Base-by-base conservation (phyloP, 2,329 filamentous ascomycete genomes). In the Xylariales sp. region DNA sequence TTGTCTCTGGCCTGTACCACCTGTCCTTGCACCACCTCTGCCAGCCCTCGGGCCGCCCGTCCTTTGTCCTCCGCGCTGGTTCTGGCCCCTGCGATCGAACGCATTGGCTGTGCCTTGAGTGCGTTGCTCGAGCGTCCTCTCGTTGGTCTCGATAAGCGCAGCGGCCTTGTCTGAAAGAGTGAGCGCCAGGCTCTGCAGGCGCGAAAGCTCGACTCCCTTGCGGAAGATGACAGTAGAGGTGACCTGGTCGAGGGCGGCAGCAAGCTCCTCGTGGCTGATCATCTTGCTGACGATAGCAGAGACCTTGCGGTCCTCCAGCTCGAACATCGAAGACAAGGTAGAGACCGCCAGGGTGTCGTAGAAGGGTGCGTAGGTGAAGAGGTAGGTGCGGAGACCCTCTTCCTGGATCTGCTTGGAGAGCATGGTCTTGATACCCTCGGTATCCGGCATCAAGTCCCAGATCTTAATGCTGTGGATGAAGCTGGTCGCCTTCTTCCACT, bases 391-490 rank as follows among this genome's bases (percentile, higher is more conserved):
- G 38, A 98, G 82, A 53, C 94, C 93, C 72, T 98, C 93, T 65
- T 98, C 93, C 65, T 98, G 94, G 59, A 97, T 95, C 74, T 98
- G 93, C 62, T 88, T 89, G 39, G 90, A 88, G 45, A 98, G 86
- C 93, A 98, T 96, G 38, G 77, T 67, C 81, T 97, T 97, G 74
- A 97, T 95, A 63, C 89, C 86, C 40, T 91, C 88, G 17, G 86
- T 78, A 64, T 93, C 84, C 41, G 90, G 86, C 80, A 98, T 94
- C 50, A 98, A 78, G 39, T 98, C 93, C 93, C 93, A 98, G 62
- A 98, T 98, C 81, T 96, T 98, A 72, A 98, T 98, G 58, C 83
- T 88, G 72, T 93, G 89, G 65, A 98, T 90, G 65, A 95, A 93
- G 45, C 85, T 78, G 16, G 84, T 90, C 13, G 90, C 85, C 74